phyloP scores from a whole-genome alignment of 768 basidiomycete species.

The Podaxis sp. region DNA sequence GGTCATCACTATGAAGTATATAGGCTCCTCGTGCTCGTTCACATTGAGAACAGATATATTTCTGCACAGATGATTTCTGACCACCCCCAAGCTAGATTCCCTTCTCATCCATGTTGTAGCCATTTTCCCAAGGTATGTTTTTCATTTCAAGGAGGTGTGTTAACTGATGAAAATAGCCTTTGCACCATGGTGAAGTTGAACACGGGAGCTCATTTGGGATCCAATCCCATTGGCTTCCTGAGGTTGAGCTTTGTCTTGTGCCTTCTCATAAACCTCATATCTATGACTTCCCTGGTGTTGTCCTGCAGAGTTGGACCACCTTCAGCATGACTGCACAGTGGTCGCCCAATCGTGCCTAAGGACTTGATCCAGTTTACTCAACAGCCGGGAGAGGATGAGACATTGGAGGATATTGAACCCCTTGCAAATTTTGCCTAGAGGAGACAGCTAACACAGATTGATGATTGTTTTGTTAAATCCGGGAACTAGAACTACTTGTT shows the following conservation, averaged over 20 bases:
- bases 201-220: not conserved
- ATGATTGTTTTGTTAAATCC: too few relatives aligned
- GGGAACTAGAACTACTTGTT: too few relatives aligned
- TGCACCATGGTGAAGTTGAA: not conserved
- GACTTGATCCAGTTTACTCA: too few relatives aligned
- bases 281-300: not conserved
- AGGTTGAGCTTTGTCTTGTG: not conserved
- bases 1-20: too few relatives aligned
- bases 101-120: constrained; percentile 5
- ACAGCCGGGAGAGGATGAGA: too few relatives aligned
- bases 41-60: too few relatives aligned
- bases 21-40: too few relatives aligned
- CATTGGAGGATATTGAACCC: too few relatives aligned
- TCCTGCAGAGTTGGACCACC: not conserved
- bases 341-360: not conserved
- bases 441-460: too few relatives aligned
- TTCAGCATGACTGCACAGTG: not conserved
- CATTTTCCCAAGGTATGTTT: not conserved
- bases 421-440: too few relatives aligned
- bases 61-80: constrained; percentile 12
- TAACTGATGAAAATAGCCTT: not conserved
- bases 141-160: not conserved
- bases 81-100: not conserved
- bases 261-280: not conserved
- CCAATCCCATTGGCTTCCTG: not conserved